Percentiles rank a stretch among this genome's conserved stretches.
These are phyloP conservation scores for Trypanosoma brucei DNA, from an alignment of 208 protist species.

Conservation along the genomic window DNA sequence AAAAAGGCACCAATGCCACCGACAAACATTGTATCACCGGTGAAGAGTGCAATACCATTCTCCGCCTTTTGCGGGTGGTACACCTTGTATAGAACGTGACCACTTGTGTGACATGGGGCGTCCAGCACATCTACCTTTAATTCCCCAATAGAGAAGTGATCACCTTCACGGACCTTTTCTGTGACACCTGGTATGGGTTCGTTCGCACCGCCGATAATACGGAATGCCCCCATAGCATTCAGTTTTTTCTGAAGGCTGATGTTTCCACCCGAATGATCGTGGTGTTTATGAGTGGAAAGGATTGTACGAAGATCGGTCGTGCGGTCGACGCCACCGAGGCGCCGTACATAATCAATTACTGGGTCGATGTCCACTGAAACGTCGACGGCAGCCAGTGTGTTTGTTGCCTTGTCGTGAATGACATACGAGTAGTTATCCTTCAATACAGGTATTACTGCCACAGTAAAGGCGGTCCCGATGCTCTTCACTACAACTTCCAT, in stretches of 20 bases:
- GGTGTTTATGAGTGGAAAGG: conserved; percentile 93
- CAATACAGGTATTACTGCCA: conserved; percentile 77
- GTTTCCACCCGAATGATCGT: conserved; percentile 91
- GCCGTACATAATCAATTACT: conserved; percentile 45
- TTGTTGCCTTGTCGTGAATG: conserved; percentile 66
- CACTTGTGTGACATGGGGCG: conserved; percentile 84
- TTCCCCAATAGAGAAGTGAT: conserved; percentile 50
- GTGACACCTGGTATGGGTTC: conserved; percentile 74
- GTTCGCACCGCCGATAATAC: conserved; percentile 70
- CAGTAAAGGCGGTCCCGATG: conserved; percentile 63
- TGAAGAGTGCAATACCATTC: conserved; percentile 84
- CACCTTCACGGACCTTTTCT: conserved; percentile 48
- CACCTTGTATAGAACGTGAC: conserved; percentile 76
- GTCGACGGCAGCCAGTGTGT: conserved; percentile 76
- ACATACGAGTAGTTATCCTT: conserved; percentile 92
- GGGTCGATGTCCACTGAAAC: conserved; percentile 68
- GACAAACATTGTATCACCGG: conserved; percentile 93
- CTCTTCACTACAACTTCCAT: conserved; percentile 22
- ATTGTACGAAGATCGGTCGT: conserved; percentile 40
- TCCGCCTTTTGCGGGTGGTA: conserved; percentile 24
- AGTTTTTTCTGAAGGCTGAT: conserved; percentile 31
- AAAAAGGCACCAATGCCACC: conserved; percentile 92
- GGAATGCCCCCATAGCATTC: conserved; percentile 14
- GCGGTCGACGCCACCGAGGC: conserved; percentile 16
- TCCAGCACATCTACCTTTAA: conserved; percentile 71